Evolutionary conservation across 768 basidiomycete genomes (phyloP).

Genomic region (Lactifluus rugatus): DNA sequence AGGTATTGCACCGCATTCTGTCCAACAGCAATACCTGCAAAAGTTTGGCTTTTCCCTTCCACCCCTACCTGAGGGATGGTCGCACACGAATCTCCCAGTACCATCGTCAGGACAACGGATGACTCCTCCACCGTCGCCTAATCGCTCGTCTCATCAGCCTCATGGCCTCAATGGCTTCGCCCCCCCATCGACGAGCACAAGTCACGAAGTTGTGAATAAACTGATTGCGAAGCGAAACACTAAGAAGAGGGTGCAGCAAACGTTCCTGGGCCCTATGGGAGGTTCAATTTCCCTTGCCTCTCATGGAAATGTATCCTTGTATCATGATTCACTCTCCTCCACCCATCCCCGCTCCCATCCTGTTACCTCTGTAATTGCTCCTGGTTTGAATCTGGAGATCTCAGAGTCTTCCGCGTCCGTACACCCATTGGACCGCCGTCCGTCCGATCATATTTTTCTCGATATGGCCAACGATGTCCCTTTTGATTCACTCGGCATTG

Average conservation of each 20-base stretch:
- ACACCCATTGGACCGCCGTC: conserved; percentile 24
- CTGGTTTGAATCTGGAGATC: background rate
- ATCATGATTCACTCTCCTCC: background rate
- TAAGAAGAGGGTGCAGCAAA: conserved; percentile 42
- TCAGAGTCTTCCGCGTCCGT: background rate
- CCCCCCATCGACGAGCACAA: conserved; percentile 26
- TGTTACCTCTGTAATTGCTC: background rate
- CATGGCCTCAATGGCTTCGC: conserved; percentile 37
- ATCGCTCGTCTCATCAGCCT: conserved; percentile 25
- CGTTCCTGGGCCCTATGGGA: conserved; percentile 27
- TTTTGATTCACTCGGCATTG: conserved; percentile 30
- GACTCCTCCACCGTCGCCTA: conserved; percentile 44
- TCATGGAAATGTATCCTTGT: background rate
- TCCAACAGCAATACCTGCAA: conserved; percentile 69
- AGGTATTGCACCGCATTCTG: conserved; percentile 63
- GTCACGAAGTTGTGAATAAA: conserved; percentile 44
- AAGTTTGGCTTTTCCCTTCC: conserved; percentile 70
- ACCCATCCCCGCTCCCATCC: background rate
- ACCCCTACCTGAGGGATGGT: conserved; percentile 61
- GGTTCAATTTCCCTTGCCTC: conserved; percentile 18
- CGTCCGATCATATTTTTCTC: background rate
- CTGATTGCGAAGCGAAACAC: conserved; percentile 63
- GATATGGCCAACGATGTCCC: conserved; percentile 51
- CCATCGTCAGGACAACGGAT: conserved; percentile 21
- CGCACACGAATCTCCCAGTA: conserved; percentile 33